Evolutionary conservation across 1,139 yeast genomes (phyloP), one percentile per base, ranked within the genome.

Genomic region (Sugiyamaella japonica): DNA sequence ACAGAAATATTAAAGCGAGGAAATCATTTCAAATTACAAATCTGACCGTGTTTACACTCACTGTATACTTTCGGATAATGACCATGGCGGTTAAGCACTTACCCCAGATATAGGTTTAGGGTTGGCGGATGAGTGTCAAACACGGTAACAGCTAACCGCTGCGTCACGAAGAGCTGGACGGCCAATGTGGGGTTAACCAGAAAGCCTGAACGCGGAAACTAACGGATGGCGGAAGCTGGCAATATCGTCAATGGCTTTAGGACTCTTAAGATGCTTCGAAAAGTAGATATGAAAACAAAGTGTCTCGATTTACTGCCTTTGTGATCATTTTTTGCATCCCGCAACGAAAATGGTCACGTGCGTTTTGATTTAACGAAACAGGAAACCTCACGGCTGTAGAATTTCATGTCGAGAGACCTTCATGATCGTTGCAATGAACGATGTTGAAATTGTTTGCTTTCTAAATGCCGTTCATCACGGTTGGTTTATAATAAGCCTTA

Each of bases 51-150:
- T 20, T 20, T 20, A 32, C 15, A 32, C 37, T 16, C 17, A 16
- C 25, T 16, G 9, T 38, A 38, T 23, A 3, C 23, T 25, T 12
- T 40, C 44, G 17, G 29, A 23, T 7, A 9, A 32, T 16, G 17
- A n/a, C 23, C 41, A 23, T 7, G 28, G 31, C 49, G 42, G 49
- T 23, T 45, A 45, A 45, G 49, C 49, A 25, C 49, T 44, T 45
- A 36, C 40, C 49, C 49, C 49, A 23, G 13, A 25, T 8, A 23
- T n/a, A 10, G 36, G 49, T 13, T 25, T 37, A 15, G 41, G 49
- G 49, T 36, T 45, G 42, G 5, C 48, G 42, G 49, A 28, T 45
- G 36, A 45, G 34, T 45, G 49, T 4, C 49, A 20, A n/a, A n/a
- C 25, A 20, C 25, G 25, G 25, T 20, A 20, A 20, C 25, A 20